phyloP scores from a whole-genome alignment of 805 yeast genomes.

The Cephaloascus albidus region DNA sequence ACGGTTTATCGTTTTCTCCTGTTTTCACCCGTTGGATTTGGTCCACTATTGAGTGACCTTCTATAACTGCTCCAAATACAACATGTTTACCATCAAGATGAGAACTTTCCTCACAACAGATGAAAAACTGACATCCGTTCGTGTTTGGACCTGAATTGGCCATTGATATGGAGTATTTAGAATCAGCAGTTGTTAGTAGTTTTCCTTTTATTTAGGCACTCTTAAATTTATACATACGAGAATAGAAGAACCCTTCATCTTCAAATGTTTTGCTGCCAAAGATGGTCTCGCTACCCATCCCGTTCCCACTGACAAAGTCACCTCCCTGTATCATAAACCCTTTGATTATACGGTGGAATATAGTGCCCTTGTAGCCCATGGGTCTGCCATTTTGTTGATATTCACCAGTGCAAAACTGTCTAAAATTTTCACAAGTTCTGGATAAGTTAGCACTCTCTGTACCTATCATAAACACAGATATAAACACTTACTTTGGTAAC shows the following conservation, averaged over 20 bases:
- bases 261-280: conserved; percentile 28
- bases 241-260: conserved; percentile 30
- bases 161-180: conserved; percentile 20
- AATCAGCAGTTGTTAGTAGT: conserved; percentile 8
- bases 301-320: conserved; percentile 35
- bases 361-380: conserved; percentile 29
- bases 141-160: conserved; percentile 35
- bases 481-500: conserved; percentile 22
- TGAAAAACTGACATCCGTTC: conserved; percentile 38
- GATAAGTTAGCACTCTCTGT: conserved; percentile 5
- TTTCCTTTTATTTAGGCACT: neutral
- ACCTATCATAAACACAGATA: neutral
- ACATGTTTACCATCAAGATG: conserved; percentile 38
- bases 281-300: conserved; percentile 31
- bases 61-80: conserved; percentile 38
- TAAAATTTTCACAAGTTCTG: conserved; percentile 37
- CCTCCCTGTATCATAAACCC: conserved; percentile 33
- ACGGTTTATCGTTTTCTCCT: conserved; percentile 16
- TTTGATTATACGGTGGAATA: conserved; percentile 30
- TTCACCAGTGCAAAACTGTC: conserved; percentile 46
- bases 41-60: conserved; percentile 25
- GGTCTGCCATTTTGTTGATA: conserved; percentile 25
- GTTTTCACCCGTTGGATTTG: conserved; percentile 16
- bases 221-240: conserved; percentile 8
- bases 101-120: conserved; percentile 19